These are phyloP conservation scores for Mycena belliarum DNA, from an alignment of 768 basidiomycete genomes.

Conservation along the genomic window DNA sequence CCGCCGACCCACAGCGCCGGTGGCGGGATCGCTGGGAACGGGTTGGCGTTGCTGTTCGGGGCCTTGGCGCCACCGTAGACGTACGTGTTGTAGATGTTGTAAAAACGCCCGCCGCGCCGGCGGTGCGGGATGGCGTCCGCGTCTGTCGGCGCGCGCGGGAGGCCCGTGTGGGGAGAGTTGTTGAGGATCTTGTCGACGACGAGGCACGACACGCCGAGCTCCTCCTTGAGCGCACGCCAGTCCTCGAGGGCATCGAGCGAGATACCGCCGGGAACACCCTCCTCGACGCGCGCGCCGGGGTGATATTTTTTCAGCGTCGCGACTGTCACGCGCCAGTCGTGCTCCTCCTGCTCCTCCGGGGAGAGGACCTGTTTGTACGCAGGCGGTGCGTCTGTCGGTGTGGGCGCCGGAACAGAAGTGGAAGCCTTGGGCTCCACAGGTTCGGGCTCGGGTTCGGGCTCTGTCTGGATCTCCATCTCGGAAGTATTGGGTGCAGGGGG, in stretches of 20 bases:
- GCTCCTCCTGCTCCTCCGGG: constrained; percentile 48
- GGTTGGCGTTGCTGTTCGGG: constrained; percentile 38
- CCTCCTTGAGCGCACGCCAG: constrained; percentile 78
- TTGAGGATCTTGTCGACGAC: constrained; percentile 76
- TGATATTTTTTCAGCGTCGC: constrained; percentile 75
- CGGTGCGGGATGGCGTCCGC: constrained; percentile 17
- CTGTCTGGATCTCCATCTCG: constrained; percentile 71
- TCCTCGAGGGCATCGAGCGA: constrained; percentile 70
- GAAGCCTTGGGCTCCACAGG: constrained; percentile 35
- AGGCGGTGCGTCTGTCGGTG: constrained; percentile 62
- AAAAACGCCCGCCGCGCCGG: constrained; percentile 58
- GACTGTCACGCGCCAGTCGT: constrained; percentile 52
- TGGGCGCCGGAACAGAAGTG: constrained; percentile 25
- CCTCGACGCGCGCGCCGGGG: constrained; percentile 51
- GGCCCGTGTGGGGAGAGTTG: constrained; percentile 32
- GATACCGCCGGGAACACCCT: constrained; percentile 51
- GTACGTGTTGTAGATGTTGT: constrained; percentile 85
- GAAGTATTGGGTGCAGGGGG: constrained; percentile 40
- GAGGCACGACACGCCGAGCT: constrained; percentile 74
- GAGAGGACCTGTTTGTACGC: constrained; percentile 66
- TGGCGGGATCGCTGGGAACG: constrained; percentile 28
- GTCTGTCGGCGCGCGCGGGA: constrained; percentile 23
- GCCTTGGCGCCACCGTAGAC: constrained; percentile 42
- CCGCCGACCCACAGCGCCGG: constrained; percentile 61
- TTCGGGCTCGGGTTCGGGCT: constrained; percentile 30